These are phyloP conservation scores for Aspergillus arachidicola DNA, from an alignment of 2,329 filamentous ascomycete species.

Conservation along the genomic window DNA sequence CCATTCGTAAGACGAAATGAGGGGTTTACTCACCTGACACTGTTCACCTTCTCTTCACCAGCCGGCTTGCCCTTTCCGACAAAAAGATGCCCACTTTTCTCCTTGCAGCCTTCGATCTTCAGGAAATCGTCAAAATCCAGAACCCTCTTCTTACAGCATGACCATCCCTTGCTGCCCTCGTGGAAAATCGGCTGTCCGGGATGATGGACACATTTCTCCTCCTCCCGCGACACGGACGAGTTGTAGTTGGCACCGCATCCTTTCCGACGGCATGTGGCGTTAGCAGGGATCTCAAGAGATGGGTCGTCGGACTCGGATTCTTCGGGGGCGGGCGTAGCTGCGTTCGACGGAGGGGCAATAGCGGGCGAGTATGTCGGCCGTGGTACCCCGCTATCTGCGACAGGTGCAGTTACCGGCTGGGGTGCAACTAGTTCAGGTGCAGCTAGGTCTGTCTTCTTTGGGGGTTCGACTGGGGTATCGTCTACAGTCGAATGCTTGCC, in stretches of 20 bases:
- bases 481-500: slow-evolving; percentile 92
- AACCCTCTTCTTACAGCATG: slow-evolving; percentile 92
- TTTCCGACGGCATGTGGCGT: slow-evolving; percentile 74
- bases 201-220: slow-evolving; percentile 83
- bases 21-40: slow-evolving; percentile 64
- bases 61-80: slow-evolving; percentile 69
- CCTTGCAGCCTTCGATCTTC: slow-evolving; percentile 89
- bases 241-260: slow-evolving; percentile 70
- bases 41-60: slow-evolving; percentile 75
- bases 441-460: slow-evolving; percentile 36
- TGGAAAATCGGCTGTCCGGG: slow-evolving; percentile 92
- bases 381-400: slow-evolving; percentile 24
- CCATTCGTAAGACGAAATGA: neutral
- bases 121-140: slow-evolving; percentile 98
- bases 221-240: slow-evolving; percentile 61
- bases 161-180: slow-evolving; percentile 97
- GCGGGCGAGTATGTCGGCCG: slow-evolving; percentile 27
- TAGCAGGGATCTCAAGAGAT: slow-evolving; percentile 69
- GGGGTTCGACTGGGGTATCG: slow-evolving; percentile 57
- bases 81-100: slow-evolving; percentile 80
- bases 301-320: slow-evolving; percentile 90
- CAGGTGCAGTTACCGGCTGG: slow-evolving; percentile 11
- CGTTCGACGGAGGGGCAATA: slow-evolving; percentile 33
- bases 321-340: slow-evolving; percentile 44
- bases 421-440: neutral